Percentiles rank a stretch among this genome's conserved stretches.
phyloP scores from a whole-genome alignment of 768 basidiomycete species.

The Leucocoprinus leucothites region DNA sequence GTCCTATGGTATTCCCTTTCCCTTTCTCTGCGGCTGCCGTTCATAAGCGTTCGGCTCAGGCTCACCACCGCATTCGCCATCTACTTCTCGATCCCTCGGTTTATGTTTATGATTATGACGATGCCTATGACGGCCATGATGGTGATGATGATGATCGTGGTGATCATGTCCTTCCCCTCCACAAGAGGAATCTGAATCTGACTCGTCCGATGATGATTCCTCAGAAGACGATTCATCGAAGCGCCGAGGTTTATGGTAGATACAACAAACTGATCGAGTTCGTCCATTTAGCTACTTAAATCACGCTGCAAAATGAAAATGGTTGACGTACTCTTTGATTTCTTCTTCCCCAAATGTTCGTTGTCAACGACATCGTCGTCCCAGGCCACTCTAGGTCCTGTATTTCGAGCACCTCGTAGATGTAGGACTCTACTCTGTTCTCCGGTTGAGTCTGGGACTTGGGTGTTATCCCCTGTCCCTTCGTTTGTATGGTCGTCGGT shows the following conservation, averaged over 20 bases:
- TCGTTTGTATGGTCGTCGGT: constrained; percentile 31
- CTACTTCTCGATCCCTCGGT: constrained; percentile 6
- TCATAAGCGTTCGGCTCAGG: constrained; percentile 51
- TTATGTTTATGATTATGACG: constrained; percentile 10
- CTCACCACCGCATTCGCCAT: constrained; percentile 14
- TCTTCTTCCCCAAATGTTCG: constrained; percentile 85
- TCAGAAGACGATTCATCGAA: constrained; percentile 84
- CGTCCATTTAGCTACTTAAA: neutral
- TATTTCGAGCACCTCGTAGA: constrained; percentile 47
- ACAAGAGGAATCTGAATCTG: constrained; percentile 37
- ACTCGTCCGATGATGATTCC: constrained; percentile 44
- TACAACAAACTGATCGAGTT: constrained; percentile 81
- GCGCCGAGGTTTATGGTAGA: constrained; percentile 78
- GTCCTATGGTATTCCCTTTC: neutral
- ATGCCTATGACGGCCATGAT: constrained; percentile 2
- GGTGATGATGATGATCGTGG: constrained; percentile 1
- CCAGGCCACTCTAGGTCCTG: constrained; percentile 72
- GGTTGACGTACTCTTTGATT: constrained; percentile 78
- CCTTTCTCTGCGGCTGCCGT: constrained; percentile 35
- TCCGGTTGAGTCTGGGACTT: constrained; percentile 14
- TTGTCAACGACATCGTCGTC: constrained; percentile 86
- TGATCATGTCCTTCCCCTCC: constrained; percentile 22
- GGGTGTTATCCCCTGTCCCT: constrained; percentile 17
- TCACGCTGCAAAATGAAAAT: neutral
- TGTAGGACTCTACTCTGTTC: constrained; percentile 54